Percentiles rank a stretch among this genome's conserved stretches.
phyloP scores from a whole-genome alignment of 2,329 filamentous ascomycete species.

The Botryotinia convoluta region DNA sequence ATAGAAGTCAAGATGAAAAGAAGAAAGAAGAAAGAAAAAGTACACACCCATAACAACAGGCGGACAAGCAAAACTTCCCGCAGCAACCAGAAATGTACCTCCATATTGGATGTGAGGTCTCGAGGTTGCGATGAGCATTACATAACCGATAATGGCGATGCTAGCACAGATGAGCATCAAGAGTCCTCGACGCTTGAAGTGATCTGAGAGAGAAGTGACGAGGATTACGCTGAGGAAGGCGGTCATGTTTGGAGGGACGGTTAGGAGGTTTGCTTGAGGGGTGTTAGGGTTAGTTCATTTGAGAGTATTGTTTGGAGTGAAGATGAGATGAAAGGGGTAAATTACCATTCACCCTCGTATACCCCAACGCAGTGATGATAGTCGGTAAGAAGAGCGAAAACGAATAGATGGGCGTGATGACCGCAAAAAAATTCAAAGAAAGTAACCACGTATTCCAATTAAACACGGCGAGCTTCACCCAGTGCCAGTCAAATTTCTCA shows the following conservation, averaged over 20 bases:
- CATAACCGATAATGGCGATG: constrained; percentile 72
- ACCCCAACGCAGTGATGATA: constrained; percentile 51
- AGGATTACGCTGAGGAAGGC: constrained; percentile 65
- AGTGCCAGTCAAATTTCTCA: constrained; percentile 20
- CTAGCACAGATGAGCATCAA: constrained; percentile 61
- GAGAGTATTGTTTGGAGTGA: not conserved
- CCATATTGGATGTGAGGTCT: constrained; percentile 71
- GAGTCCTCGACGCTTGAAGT: constrained; percentile 69
- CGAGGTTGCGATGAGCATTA: constrained; percentile 67
- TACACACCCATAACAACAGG: constrained; percentile 20
- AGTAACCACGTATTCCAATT: constrained; percentile 20
- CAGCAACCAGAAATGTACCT: constrained; percentile 76
- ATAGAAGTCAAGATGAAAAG: too few relatives aligned
- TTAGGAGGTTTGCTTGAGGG: constrained; percentile 48
- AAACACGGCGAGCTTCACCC: constrained; percentile 16
- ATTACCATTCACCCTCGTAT: constrained; percentile 39
- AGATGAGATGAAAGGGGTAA: not conserved
- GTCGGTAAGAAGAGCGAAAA: constrained; percentile 44
- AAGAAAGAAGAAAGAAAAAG: too few relatives aligned
- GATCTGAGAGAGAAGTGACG: constrained; percentile 73
- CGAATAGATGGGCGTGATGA: constrained; percentile 39
- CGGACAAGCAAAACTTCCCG: constrained; percentile 77
- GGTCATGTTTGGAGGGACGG: constrained; percentile 56
- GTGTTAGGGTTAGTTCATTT: constrained; percentile 24
- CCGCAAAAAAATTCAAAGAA: constrained; percentile 15